Evolutionary conservation across 2,329 filamentous ascomycete species (phyloP).

Genomic region (Colletotrichum gigasporum): DNA sequence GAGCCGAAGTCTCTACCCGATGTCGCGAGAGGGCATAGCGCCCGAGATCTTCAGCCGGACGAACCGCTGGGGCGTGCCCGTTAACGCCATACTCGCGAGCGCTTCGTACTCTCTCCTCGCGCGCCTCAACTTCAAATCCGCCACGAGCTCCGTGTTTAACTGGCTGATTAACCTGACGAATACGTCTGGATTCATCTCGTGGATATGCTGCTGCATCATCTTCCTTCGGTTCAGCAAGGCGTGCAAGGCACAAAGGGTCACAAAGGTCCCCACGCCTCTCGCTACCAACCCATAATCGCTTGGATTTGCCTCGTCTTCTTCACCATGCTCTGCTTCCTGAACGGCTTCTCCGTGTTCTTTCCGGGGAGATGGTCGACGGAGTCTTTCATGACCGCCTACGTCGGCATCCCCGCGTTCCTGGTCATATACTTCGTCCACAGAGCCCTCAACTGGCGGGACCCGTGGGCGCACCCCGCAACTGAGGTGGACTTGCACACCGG

Average conservation of each 20-base stretch:
- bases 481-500: slow-evolving; percentile 63
- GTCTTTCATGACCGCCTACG: slow-evolving; percentile 70
- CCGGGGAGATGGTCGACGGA: slow-evolving; percentile 62
- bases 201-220: slow-evolving; percentile 63
- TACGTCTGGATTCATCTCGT: slow-evolving; percentile 61
- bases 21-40: background rate
- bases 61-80: slow-evolving; percentile 1
- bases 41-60: background rate
- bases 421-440: slow-evolving; percentile 53
- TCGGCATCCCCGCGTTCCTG: slow-evolving; percentile 70
- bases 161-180: slow-evolving; percentile 67
- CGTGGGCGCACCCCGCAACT: slow-evolving; percentile 58
- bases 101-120: slow-evolving; percentile 69
- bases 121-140: slow-evolving; percentile 67
- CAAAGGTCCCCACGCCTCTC: too few species aligned
- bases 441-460: slow-evolving; percentile 45
- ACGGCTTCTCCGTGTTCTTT: slow-evolving; percentile 73
- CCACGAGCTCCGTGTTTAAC: slow-evolving; percentile 67
- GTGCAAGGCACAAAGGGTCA: slow-evolving; percentile 50
- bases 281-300: slow-evolving; percentile 63
- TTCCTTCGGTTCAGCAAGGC: slow-evolving; percentile 68
- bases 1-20: slow-evolving; percentile 54
- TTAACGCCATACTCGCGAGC: slow-evolving; percentile 50
- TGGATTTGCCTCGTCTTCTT: slow-evolving; percentile 62
- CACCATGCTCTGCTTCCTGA: slow-evolving; percentile 63